Base-by-base conservation (phyloP, 192 early-diverging fungal genomes). In the Chytriomyces hyalinus region DNA sequence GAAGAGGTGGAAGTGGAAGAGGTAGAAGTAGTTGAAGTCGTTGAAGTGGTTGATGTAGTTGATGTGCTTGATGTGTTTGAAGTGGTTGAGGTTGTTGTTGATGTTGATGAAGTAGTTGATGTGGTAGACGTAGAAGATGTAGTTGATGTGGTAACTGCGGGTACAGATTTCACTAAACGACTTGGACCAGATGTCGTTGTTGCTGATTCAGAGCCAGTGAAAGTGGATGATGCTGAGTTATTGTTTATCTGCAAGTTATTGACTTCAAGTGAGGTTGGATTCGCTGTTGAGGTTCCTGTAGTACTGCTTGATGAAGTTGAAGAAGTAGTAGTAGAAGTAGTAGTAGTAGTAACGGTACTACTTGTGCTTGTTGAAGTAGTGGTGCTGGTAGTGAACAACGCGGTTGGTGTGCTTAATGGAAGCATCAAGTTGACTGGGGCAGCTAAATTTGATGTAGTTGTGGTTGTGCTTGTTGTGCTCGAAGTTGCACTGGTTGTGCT, bases 1-100 rank as follows among this genome's bases (percentile, higher is more conserved):
- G 2, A 97, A 36, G 10, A 94, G 69, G 6, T 87, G 90, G 46
- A 91, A 79, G 45, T 84, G 86, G 68, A 93, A 70, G 8, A 66
- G 84, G 78, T 94, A 94, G 63, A 91, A 92, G 4, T 80, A 72
- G 4, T 79, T 82, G 36, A 91, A 15, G 57, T 1, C 0, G 5
- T n/a, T n/a, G 57, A 59, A 0, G 57, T 59, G 0, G 2, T 59
- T 59, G 57, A 57, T 57, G n/a, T 11, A 1, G 0, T 11, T n/a
- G 53, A 15, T 1, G 53, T 57, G n/a, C 1, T 59, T 59, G 15
- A 59, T 0, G 57, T 59, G 57, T 1, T 4, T 59, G 57, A n/a
- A n/a, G 13, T 59, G 13, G 57, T 59, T 59, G 57, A 59, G 53
- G n/a, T 57, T n/a, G 53, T 57, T 57, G 24, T 26, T 26, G 24